phyloP scores from a whole-genome alignment of 257 asterid genomes.

The Linderniella brevidens region DNA sequence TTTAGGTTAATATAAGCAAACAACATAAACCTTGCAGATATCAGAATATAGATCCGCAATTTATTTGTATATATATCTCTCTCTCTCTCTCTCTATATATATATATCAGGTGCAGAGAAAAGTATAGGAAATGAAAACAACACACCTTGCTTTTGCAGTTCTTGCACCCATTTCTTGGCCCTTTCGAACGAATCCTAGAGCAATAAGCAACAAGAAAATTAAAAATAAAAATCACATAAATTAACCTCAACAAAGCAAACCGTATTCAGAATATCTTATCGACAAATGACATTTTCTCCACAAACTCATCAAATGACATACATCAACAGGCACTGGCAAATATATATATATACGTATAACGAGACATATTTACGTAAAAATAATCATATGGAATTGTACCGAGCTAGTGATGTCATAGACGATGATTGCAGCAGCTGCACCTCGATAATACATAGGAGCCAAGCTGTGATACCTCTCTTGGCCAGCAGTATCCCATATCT shows the following conservation, averaged over 20 bases:
- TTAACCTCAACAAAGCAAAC: no score
- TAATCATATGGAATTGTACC: conserved; percentile 22
- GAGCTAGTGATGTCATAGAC: conserved; percentile 79
- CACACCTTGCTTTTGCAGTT: conserved; percentile 87
- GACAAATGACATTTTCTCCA: no score
- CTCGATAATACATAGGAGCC: conserved; percentile 98
- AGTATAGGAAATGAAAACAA: conserved; percentile 2
- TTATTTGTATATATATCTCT: no score
- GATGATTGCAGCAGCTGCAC: conserved; percentile 93
- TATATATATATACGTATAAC: no score
- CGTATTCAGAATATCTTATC: no score
- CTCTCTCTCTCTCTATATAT: not conserved
- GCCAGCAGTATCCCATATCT: conserved; percentile 99
- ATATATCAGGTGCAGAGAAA: not conserved
- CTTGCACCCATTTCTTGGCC: conserved; percentile 99
- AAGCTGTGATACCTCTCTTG: conserved; percentile 97
- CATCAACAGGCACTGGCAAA: no score
- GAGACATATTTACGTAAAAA: no score
- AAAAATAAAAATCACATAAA: no score
- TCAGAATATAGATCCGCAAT: no score
- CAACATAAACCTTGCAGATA: no score
- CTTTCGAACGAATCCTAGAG: conserved; percentile 60
- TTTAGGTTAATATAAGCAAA: no score
- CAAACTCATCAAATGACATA: no score
- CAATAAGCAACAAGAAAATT: conserved; percentile 3